Percentiles rank a stretch among this genome's conserved stretches.
Conservation (phyloP, 1,139 yeast species). For the Scheffersomyces stambukii region DNA sequence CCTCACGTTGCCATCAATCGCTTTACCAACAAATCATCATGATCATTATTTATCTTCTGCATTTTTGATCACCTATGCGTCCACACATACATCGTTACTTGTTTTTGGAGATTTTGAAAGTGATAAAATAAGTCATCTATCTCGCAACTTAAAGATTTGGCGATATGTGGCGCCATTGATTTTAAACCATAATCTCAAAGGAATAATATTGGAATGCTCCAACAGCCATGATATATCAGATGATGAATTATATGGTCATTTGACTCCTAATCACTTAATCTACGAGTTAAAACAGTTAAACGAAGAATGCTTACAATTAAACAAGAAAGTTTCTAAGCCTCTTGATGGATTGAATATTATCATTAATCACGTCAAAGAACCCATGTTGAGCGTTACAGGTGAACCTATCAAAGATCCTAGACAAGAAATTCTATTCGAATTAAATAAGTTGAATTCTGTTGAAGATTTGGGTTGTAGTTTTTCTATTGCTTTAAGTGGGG, state of each 20-base stretch:
- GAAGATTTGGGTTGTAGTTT: constrained; percentile 39
- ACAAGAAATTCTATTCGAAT: constrained; percentile 39
- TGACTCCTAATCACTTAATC: constrained; percentile 63
- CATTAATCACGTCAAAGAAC: constrained; percentile 72
- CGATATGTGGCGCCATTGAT: constrained; percentile 45
- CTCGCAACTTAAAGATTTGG: constrained; percentile 57
- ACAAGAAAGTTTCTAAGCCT: constrained; percentile 18
- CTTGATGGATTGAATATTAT: constrained; percentile 51
- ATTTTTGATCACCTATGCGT: constrained; percentile 41
- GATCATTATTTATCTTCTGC: constrained; percentile 40
- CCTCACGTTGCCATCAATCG: constrained; percentile 9
- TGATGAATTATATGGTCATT: constrained; percentile 64
- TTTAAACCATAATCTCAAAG: constrained; percentile 31
- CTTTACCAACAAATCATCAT: constrained; percentile 4
- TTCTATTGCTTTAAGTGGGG: constrained; percentile 54
- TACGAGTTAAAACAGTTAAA: constrained; percentile 48
- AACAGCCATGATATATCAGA: constrained; percentile 45
- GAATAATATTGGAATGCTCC: constrained; percentile 77
- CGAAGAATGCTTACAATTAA: constrained; percentile 13
- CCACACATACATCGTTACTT: constrained; percentile 34
- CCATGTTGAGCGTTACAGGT: constrained; percentile 11
- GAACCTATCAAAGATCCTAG: constrained; percentile 47
- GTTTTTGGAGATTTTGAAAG: constrained; percentile 83
- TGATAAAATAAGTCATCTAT: constrained; percentile 43
- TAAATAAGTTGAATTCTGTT: constrained; percentile 36